Evolutionary conservation across 2,329 filamentous ascomycete species (phyloP).

Genomic region (Phoma sp.): DNA sequence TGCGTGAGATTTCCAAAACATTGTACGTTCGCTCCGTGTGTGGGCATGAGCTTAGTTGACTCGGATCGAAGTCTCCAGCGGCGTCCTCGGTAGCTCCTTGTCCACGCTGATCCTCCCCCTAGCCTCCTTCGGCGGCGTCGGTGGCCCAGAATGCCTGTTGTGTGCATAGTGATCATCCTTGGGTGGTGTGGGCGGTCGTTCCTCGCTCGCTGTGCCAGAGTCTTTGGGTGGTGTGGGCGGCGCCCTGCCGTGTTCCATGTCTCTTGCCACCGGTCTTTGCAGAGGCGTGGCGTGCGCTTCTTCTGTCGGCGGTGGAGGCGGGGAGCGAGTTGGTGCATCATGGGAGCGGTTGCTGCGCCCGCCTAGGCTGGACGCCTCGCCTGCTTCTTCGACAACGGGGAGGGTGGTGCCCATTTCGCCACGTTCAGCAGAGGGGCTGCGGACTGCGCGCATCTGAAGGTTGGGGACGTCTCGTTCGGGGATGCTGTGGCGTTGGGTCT

Average conservation of each 20-base stretch:
- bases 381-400: conserved; percentile 90
- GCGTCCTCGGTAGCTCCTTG: conserved; percentile 47
- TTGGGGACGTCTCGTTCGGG: conserved; percentile 67
- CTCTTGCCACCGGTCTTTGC: conserved; percentile 30
- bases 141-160: conserved; percentile 39
- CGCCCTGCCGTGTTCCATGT: conserved; percentile 43
- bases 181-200: conserved; percentile 43
- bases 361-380: conserved; percentile 74
- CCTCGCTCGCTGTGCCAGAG: conserved; percentile 39
- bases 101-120: conserved; percentile 36
- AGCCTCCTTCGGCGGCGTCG: conserved; percentile 52
- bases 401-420: conserved; percentile 66
- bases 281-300: conserved; percentile 23
- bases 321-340: conserved; percentile 14
- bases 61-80: conserved; percentile 43
- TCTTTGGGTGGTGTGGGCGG: conserved; percentile 53
- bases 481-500: conserved; percentile 59
- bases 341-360: conserved; percentile 59
- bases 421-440: conserved; percentile 65
- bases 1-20: conserved; percentile 14
- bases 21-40: background rate
- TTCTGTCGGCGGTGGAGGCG: conserved; percentile 31
- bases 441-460: conserved; percentile 65
- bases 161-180: conserved; percentile 32
- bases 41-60: conserved; percentile 32